These are phyloP conservation scores for Centaurea solstitialis DNA, from an alignment of 129 eudicot species.

Conservation along the genomic window DNA sequence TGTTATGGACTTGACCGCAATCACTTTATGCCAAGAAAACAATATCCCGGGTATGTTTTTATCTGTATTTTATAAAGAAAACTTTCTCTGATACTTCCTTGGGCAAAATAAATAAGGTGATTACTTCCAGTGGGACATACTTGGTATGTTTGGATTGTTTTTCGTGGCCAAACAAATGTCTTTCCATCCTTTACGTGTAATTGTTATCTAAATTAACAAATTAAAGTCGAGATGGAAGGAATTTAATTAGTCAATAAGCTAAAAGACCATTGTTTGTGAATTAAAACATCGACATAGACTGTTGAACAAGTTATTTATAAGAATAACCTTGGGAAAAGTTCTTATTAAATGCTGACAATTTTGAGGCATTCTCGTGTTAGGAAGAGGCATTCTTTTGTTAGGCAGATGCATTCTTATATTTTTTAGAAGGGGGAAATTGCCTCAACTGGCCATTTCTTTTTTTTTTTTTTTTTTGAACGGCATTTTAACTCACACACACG, in stretches of 20 bases:
- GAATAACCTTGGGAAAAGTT: neutral
- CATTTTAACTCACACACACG: too few species aligned
- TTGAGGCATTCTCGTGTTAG: neutral
- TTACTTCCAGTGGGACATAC: neutral
- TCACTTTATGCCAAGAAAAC: constrained; percentile 98
- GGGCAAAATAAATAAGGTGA: neutral
- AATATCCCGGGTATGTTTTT: constrained; percentile 78
- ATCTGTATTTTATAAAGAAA: neutral
- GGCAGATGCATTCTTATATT: neutral
- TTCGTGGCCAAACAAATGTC: neutral
- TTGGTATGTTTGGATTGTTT: neutral
- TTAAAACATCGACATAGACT: neutral
- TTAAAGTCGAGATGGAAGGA: neutral
- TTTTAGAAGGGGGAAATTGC: too few species aligned
- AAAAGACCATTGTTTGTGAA: neutral
- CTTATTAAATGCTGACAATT: neutral
- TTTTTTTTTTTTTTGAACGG: too few species aligned
- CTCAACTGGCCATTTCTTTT: too few species aligned
- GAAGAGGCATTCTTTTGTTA: neutral
- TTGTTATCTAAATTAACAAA: neutral
- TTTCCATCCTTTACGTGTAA: neutral
- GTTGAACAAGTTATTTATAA: neutral
- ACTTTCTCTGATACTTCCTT: neutral
- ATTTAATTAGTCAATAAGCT: neutral
- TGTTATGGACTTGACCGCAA: constrained; percentile 98